Base-by-base conservation (phyloP, 306 rosid genomes). In the Vigna unguiculata region DNA sequence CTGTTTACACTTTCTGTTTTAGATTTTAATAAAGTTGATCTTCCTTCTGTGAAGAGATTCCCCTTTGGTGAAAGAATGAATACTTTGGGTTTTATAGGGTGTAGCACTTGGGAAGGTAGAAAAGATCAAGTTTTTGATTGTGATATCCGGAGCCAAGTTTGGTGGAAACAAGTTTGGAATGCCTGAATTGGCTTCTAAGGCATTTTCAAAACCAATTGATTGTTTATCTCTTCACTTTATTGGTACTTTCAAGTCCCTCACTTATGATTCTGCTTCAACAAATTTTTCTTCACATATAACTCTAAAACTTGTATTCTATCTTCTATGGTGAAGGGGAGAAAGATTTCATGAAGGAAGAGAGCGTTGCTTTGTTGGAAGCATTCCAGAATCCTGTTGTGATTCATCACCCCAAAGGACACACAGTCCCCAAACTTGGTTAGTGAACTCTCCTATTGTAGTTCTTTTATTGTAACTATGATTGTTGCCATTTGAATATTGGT, bases 181-280 rank as follows among this genome's bases (percentile, higher is more conserved):
- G 32, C 92, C 92, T 59, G 79, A 81, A 76, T 25, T 88, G 69
- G 90, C 88, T 81, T 72, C 88, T 24, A 76, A 79, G 67, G 85
- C 88, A 25, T 81, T 83, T 78, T 81, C 91, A 40, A 52, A 73
- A 6, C 86, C 85, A 19, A 61, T 81, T 8, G 15, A 59, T 10
- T 79, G 83, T 40, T 83, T 80, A 1, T 81, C 92, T 70, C 85
- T 88, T 77, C 88, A 88, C 53, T 55, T 88, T 7, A 72, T 83
- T 77, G 89, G 91, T 85, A 83, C 38, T 45, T 76, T 40, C 55
- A 2, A 57, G 32, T 12, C 47, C 30, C 57, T 46, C 65, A 3
- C 30, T 1, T 54, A 0, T 12, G 24, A 6, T 62, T 43, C 11
- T 43, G 15, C 48, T 43, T 43, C 11, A 41, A 10, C 3, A 13